A percentile compares a stretch with the other conserved stretches of the same genome.
Conservation (phyloP, 176 grass and related monocot species). For the Phragmites australis region DNA sequence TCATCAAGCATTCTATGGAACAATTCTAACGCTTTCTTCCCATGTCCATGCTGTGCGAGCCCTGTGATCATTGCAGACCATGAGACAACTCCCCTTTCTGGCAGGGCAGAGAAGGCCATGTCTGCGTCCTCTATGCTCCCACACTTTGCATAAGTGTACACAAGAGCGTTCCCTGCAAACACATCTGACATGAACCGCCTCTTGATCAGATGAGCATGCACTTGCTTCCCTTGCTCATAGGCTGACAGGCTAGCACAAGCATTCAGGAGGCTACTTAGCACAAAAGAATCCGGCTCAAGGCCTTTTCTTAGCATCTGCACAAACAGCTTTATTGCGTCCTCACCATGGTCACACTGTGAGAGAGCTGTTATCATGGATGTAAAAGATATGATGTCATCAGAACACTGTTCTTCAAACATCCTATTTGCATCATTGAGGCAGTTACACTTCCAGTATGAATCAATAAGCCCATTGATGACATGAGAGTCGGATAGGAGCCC, state of each 20-base stretch:
- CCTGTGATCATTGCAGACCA: conserved; percentile 99
- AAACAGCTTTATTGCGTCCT: conserved; percentile 87
- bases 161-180: conserved; percentile 79
- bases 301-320: conserved; percentile 62
- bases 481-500: conserved; percentile 71
- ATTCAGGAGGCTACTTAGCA: conserved; percentile 83
- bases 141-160: conserved; percentile 92
- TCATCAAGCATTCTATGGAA: conserved; percentile 71
- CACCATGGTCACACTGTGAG: conserved; percentile 62
- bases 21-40: conserved; percentile 61
- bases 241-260: conserved; percentile 80
- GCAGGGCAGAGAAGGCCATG: conserved; percentile 58
- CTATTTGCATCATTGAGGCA: conserved; percentile 48
- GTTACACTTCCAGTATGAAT: conserved; percentile 88
- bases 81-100: conserved; percentile 75
- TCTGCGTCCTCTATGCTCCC: conserved; percentile 85
- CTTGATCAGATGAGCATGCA: conserved; percentile 77
- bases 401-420: conserved; percentile 62
- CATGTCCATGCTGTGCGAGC: conserved; percentile 87
- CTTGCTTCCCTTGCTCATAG: conserved; percentile 90
- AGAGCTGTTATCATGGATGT: conserved; percentile 89
- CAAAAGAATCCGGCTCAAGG: conserved; percentile 76
- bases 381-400: conserved; percentile 63
- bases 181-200: conserved; percentile 64
- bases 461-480: conserved; percentile 75